Base-by-base conservation (phyloP, 768 basidiomycete genomes). In the Coprinopsis cinerea region DNA sequence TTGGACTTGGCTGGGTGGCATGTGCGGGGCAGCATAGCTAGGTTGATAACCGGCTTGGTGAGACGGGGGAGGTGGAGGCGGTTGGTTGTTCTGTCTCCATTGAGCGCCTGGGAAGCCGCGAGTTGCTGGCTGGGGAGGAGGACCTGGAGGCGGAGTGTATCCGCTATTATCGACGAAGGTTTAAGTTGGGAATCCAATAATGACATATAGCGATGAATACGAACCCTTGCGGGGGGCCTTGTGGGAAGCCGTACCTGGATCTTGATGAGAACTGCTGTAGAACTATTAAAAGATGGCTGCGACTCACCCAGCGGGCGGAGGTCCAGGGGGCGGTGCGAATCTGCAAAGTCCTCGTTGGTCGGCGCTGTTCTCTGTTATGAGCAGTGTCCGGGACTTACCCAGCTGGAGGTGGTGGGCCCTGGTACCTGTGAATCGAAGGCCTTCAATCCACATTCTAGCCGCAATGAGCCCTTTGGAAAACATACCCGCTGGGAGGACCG, bases 1-100 rank as follows among this genome's bases (percentile, higher is more conserved):
- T 57, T 90, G 88, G 24, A 75, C 66, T 36, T 76, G 69, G 3
- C 68, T 57, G 1, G 84, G 82, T 13, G 84, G 83, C 59, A 64
- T 70, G 6, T 69, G 72, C 40, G 81, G 79, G 27, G 75, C 71
- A 0, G 73, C 66, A 22, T 60, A 67, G 56, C 54, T 24, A 37
- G 20, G 48, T 27, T 44, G 44, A 47, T 32, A 53, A 20, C 20
- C 48, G 25, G 39, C 40, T 67, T 17, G 66, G 65, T 52, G 63
- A 62, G 35, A 59, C 47, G 25, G 61, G 62, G 23, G 61, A 55
- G 2, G 7, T 10, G 50, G 50, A 20, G 50, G 50, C 4, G 28
- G 22, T 57, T 37, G 28, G 34, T 51, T 34, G 44, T 52, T 43
- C 54, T 59, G 47, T 22, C 55, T 55, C 22, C 34, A 59, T 42